Evolutionary conservation across 2,329 filamentous ascomycete species (phyloP).

Genomic region (Exophiala sp.): DNA sequence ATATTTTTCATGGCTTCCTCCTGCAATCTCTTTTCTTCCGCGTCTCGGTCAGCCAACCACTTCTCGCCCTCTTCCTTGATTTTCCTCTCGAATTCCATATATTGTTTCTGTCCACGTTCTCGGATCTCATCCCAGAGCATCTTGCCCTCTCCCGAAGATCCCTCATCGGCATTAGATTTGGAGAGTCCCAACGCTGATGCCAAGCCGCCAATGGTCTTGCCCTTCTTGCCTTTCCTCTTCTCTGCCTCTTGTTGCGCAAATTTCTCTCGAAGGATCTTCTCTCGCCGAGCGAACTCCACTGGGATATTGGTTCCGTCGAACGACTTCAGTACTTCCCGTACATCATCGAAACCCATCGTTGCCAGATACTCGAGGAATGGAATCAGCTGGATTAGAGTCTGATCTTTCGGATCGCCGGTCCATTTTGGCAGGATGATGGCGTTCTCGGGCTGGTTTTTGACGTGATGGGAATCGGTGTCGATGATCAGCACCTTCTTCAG

Average conservation of each 20-base stretch:
- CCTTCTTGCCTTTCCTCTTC: constrained; percentile 62
- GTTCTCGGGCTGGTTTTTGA: constrained; percentile 91
- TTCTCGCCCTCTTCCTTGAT: constrained; percentile 91
- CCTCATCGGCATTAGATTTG: constrained; percentile 63
- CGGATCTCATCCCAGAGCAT: constrained; percentile 94
- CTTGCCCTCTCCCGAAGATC: constrained; percentile 74
- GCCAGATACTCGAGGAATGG: constrained; percentile 97
- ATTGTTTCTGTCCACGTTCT: constrained; percentile 85
- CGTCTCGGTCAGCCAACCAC: constrained; percentile 92
- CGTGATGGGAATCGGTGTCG: constrained; percentile 78
- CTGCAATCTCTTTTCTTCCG: constrained; percentile 80
- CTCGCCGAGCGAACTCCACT: constrained; percentile 80
- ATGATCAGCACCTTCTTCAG: constrained; percentile 93
- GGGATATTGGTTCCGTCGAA: constrained; percentile 89
- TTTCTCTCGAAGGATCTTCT: constrained; percentile 78
- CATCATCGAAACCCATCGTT: constrained; percentile 86
- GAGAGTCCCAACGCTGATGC: constrained; percentile 70
- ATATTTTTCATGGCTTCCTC: constrained; percentile 90
- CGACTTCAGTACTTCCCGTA: constrained; percentile 78
- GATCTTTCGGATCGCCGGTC: constrained; percentile 79
- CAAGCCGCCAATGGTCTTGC: constrained; percentile 63
- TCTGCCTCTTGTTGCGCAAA: constrained; percentile 65
- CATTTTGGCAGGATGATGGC: constrained; percentile 88
- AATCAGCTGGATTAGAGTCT: constrained; percentile 80
- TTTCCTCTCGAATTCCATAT: constrained; percentile 83